A percentile compares a stretch with the other conserved stretches of the same genome.
These are phyloP conservation scores for Pythium angustatum DNA, from an alignment of 352 stramenopile genomes.

Conservation along the genomic window DNA sequence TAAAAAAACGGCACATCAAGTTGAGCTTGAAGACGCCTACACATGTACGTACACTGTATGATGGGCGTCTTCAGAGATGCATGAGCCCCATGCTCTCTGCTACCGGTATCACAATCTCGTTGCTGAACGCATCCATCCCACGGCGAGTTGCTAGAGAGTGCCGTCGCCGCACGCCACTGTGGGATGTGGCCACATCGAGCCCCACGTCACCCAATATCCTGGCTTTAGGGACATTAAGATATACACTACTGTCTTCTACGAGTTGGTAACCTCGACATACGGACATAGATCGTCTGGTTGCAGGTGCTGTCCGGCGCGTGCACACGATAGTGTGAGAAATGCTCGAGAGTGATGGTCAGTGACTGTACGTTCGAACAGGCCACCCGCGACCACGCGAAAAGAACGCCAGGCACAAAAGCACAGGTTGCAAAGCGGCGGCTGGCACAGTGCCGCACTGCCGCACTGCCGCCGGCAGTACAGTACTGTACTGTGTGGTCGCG, in stretches of 20 bases:
- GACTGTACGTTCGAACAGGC: background rate
- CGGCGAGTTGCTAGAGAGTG: constrained; percentile 15
- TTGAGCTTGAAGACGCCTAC: too few species aligned
- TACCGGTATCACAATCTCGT: background rate
- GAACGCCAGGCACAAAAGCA: too few species aligned
- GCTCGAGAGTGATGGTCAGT: constrained; percentile 5
- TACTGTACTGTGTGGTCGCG: background rate
- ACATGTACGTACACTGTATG: background rate
- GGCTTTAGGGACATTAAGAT: background rate
- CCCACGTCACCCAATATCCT: constrained; percentile 7
- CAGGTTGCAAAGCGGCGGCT: too few species aligned
- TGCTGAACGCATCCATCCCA: constrained; percentile 11
- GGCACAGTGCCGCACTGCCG: too few species aligned
- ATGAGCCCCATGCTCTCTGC: constrained; percentile 4
- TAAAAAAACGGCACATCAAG: too few species aligned
- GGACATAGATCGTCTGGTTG: background rate
- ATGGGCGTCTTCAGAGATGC: background rate
- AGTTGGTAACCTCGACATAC: background rate
- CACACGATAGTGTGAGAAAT: constrained; percentile 7
- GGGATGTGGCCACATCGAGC: background rate
- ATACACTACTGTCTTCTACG: background rate
- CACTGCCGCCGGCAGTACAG: too few species aligned
- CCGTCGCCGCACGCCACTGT: constrained; percentile 9
- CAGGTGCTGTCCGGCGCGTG: constrained; percentile 7
- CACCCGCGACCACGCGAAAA: constrained; percentile 20